Evolutionary conservation across 2,329 filamentous ascomycete species (phyloP), one percentile per base, ranked within the genome.

Genomic region (Aspergillus flavus): DNA sequence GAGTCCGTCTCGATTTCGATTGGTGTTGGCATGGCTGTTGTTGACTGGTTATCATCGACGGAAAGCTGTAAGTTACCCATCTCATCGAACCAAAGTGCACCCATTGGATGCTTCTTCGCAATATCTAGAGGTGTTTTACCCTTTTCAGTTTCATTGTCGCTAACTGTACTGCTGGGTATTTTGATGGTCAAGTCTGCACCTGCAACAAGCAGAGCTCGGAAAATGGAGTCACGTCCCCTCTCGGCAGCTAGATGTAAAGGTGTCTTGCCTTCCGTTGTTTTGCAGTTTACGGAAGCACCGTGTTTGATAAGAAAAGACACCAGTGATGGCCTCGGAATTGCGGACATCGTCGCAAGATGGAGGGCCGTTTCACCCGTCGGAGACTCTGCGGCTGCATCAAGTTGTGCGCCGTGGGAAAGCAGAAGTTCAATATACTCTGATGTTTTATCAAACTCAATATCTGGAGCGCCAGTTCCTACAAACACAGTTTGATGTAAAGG

Each of bases 181-280:
- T 73, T 60, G 1, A 72, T 55, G 16, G 64, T 62, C 2, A 57
- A 7, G 59, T 76, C 74, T 0, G 73, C 73, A 1, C 74, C 73
- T 0, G 72, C 66, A 23, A 69, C 68, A 0, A 74, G 56, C 0
- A 76, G 23, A 1, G 69, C 56, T 3, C 62, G 64, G 48, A 75
- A 74, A 11, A 75, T 59, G 7, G 62, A 5, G 5, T 74, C 66
- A 11, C 69, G 69, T 0, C 72, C 72, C 4, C 71, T 68, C 26
- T 74, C 72, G 6, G 69, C 72, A 2, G 72, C 71, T 0, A 74
- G 61, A 23, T 73, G 71, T 4, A 74, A 63, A 2, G 72, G 43
- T 3, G 71, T 71, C 21, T 70, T 71, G 0, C 71, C 71, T 1
- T 74, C 69, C 0, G 43, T 58, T 0, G 63, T 72, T 19, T 36